phyloP scores from a whole-genome alignment of 1,139 yeast species.

The Geotrichum australiense region DNA sequence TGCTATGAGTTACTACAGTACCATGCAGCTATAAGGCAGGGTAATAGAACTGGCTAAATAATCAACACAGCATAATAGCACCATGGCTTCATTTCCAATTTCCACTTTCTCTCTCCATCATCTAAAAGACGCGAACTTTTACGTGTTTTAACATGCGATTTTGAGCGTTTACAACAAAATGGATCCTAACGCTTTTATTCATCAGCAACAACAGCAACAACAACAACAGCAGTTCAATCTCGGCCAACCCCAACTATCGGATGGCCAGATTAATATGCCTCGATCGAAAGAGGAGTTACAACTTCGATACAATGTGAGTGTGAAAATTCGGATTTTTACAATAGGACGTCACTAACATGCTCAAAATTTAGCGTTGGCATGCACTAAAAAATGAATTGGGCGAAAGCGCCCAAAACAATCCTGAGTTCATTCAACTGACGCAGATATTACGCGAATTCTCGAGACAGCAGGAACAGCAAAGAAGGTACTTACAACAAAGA shows the following conservation, averaged over 20 bases:
- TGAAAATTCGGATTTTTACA: background rate
- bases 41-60: no score
- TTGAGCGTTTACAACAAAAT: no score
- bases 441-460: conserved; percentile 28
- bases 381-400: conserved; percentile 30
- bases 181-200: conserved; percentile 8
- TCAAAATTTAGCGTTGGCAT: conserved; percentile 37
- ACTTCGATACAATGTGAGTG: conserved; percentile 8
- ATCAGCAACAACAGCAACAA: conserved; percentile 13
- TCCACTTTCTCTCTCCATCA: no score
- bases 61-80: no score
- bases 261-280: conserved; percentile 3
- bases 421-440: conserved; percentile 33
- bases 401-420: conserved; percentile 34
- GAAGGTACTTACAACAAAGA: conserved; percentile 48
- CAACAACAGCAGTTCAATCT: conserved; percentile 12
- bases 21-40: no score
- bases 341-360: background rate
- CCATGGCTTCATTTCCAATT: no score
- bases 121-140: no score
- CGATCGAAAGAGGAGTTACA: conserved; percentile 15
- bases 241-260: conserved; percentile 7
- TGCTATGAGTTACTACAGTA: no score
- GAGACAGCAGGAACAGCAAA: conserved; percentile 33
- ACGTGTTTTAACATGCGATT: no score